Evolutionary conservation across 202 grass and related monocot genomes (phyloP).

Genomic region (Zizania palustris): DNA sequence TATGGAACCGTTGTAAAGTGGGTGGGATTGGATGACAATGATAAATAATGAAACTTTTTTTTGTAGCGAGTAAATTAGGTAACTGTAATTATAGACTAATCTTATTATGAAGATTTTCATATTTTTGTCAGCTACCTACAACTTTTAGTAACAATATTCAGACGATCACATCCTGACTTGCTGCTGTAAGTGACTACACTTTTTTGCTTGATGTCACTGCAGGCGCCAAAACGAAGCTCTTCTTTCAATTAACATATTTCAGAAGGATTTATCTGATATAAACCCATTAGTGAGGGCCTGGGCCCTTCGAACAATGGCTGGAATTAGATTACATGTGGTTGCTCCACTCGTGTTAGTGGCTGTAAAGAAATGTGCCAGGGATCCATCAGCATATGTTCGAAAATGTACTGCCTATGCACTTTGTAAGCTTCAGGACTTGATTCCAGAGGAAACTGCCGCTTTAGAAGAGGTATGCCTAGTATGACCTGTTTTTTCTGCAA

Average conservation of each 20-base stretch:
- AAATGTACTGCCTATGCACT: constrained; percentile 90
- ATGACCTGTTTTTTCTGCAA: constrained; percentile 1
- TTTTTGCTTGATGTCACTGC: constrained; percentile 13
- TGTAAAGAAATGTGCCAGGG: constrained; percentile 85
- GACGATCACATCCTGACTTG: constrained; percentile 5
- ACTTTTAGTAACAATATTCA: constrained; percentile 1
- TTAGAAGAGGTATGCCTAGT: constrained; percentile 64
- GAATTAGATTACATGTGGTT: constrained; percentile 81
- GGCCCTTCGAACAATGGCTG: constrained; percentile 91
- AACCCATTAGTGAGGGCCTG: constrained; percentile 90
- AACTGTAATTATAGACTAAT: background rate
- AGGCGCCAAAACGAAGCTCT: constrained; percentile 97
- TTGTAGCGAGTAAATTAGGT: background rate
- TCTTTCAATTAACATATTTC: constrained; percentile 94
- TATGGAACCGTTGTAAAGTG: background rate
- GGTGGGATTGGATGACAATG: background rate
- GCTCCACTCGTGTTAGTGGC: constrained; percentile 77
- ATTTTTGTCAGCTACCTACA: background rate
- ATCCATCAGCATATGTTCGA: constrained; percentile 84
- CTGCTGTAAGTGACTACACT: constrained; percentile 16
- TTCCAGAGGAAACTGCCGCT: constrained; percentile 66
- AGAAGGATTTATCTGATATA: constrained; percentile 94
- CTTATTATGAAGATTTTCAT: background rate
- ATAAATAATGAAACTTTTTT: no score
- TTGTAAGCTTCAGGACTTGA: constrained; percentile 78